Conservation (phyloP, 371 early-diverging fungal species). For the Caulochytrium protostelioides region DNA sequence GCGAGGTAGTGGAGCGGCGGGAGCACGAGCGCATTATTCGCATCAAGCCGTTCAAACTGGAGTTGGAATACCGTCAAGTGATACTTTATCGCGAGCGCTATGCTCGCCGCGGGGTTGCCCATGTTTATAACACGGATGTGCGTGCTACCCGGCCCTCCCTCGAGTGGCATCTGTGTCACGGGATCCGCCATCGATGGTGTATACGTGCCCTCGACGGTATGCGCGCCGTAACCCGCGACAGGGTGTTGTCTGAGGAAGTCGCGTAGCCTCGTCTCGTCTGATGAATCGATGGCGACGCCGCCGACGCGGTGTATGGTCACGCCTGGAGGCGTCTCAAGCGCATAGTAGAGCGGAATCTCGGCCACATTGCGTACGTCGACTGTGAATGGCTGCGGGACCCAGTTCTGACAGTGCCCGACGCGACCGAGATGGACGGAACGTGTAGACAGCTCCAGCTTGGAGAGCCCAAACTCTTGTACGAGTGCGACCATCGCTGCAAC, state of each 20-base stretch:
- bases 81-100: constrained; percentile 28
- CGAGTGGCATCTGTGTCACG: no score
- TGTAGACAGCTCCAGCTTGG: no score
- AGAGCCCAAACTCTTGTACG: no score
- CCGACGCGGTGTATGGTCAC: not conserved
- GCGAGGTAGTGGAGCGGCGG: constrained; percentile 49
- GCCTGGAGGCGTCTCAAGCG: constrained; percentile 5
- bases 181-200: no score
- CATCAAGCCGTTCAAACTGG: constrained; percentile 44
- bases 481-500: no score
- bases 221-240: no score
- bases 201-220: no score
- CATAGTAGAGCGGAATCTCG: constrained; percentile 37
- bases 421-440: constrained; percentile 54
- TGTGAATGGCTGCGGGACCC: constrained; percentile 35
- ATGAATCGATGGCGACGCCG: constrained; percentile 1
- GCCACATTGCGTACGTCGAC: constrained; percentile 40
- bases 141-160: constrained; percentile 22
- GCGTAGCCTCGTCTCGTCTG: no score
- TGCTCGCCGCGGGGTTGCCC: constrained; percentile 38
- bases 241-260: no score
- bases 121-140: constrained; percentile 36
- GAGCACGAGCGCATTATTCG: constrained; percentile 43
- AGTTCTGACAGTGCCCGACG: constrained; percentile 50
- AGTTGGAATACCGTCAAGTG: constrained; percentile 51